Conservation (phyloP, 768 basidiomycete species). For the Russula sp. region DNA sequence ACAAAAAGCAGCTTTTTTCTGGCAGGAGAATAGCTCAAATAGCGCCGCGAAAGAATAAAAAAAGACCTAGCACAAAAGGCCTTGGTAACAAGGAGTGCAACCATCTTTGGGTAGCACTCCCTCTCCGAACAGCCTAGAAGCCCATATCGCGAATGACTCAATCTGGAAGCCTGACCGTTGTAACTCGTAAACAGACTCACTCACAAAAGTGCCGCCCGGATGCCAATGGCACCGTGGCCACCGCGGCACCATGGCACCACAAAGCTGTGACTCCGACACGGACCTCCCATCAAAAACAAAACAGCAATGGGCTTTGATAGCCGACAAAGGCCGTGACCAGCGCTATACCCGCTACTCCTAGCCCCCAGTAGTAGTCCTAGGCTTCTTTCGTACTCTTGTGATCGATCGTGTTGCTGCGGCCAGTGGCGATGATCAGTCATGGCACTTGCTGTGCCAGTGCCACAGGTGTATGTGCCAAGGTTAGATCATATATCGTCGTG, state of each 20-base stretch:
- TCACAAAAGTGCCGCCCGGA: too few relatives aligned
- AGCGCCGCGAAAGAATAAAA: not conserved
- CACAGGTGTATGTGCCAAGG: too few relatives aligned
- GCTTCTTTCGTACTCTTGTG: not conserved
- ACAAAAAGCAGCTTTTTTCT: not conserved
- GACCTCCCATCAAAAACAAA: slow-evolving; percentile 11
- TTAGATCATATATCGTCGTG: too few relatives aligned
- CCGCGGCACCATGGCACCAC: not conserved
- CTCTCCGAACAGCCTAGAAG: slow-evolving; percentile 12
- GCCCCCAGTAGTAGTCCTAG: too few relatives aligned
- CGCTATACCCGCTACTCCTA: not conserved
- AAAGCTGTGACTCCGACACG: slow-evolving; percentile 12
- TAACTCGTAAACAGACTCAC: slow-evolving; percentile 7
- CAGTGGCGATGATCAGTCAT: not conserved
- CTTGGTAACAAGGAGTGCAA: not conserved
- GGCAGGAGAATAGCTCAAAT: not conserved
- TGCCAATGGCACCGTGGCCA: too few relatives aligned
- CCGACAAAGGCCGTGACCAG: not conserved
- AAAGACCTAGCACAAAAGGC: not conserved
- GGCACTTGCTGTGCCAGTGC: not conserved
- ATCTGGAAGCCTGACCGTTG: slow-evolving; percentile 16
- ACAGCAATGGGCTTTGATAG: slow-evolving; percentile 22
- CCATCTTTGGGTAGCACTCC: slow-evolving; percentile 15
- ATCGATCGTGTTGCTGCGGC: too few relatives aligned
- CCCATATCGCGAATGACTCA: slow-evolving; percentile 11